Conservation (phyloP, 805 yeast species). For the Komagataella ulmi region DNA sequence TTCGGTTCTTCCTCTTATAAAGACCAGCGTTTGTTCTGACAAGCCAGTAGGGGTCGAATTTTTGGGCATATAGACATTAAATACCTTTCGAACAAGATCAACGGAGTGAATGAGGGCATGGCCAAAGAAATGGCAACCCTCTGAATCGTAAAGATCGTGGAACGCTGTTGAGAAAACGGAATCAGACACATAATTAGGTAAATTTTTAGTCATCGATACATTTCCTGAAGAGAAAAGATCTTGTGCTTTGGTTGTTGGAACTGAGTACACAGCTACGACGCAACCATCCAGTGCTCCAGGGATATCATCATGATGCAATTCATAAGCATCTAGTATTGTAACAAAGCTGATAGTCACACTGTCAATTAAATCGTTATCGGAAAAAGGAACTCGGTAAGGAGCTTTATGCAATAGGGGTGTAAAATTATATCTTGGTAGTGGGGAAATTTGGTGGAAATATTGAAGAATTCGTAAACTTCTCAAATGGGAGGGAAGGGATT, state of each 20-base stretch:
- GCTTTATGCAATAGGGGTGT: constrained; percentile 23
- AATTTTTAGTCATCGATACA: neutral
- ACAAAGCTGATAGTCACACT: constrained; percentile 8
- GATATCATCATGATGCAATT: constrained; percentile 19
- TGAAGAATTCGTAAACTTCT: constrained; percentile 36
- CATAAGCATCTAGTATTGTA: constrained; percentile 18
- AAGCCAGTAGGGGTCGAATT: constrained; percentile 6
- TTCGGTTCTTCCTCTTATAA: constrained; percentile 54
- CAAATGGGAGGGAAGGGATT: constrained; percentile 36
- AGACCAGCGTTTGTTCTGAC: constrained; percentile 17
- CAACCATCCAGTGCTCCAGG: constrained; percentile 1
- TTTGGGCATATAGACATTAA: constrained; percentile 48
- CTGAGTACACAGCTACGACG: neutral
- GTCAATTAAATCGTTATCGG: constrained; percentile 5
- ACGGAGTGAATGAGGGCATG: constrained; percentile 59
- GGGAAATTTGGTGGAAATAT: constrained; percentile 35
- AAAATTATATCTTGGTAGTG: constrained; percentile 22
- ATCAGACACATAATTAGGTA: constrained; percentile 15
- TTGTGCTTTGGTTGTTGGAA: neutral
- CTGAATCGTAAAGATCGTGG: neutral
- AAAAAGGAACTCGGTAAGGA: constrained; percentile 28
- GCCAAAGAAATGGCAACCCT: constrained; percentile 25
- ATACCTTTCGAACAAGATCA: constrained; percentile 18
- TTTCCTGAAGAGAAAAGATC: neutral
- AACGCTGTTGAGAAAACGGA: constrained; percentile 2